Percentiles rank a stretch among this genome's conserved stretches.
These are phyloP conservation scores for Nannizziopsis arthrosporioides DNA, from an alignment of 2,329 filamentous ascomycete genomes.

Conservation along the genomic window DNA sequence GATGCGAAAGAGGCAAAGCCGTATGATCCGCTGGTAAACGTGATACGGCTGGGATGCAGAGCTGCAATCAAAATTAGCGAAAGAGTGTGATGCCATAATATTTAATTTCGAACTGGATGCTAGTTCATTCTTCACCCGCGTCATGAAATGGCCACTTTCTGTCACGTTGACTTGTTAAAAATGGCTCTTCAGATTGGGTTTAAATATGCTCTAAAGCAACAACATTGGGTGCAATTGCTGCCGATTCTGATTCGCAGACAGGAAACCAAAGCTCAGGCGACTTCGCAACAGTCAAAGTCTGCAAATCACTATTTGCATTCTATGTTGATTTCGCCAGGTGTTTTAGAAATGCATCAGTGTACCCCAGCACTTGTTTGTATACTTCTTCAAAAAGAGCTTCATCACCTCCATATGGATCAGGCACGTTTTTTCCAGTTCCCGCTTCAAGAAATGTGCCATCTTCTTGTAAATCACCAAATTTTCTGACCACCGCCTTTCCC, in stretches of 20 bases:
- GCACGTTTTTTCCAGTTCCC: slow-evolving; percentile 54
- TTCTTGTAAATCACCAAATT: slow-evolving; percentile 75
- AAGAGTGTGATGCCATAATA: slow-evolving; percentile 25
- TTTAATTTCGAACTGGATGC: not conserved
- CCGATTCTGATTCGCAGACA: too few species aligned
- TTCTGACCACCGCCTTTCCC: slow-evolving; percentile 47
- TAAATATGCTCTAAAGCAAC: too few species aligned
- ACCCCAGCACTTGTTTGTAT: slow-evolving; percentile 72
- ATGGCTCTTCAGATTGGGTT: too few species aligned
- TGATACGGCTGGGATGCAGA: slow-evolving; percentile 81
- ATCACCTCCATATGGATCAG: slow-evolving; percentile 90
- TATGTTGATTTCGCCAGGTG: slow-evolving; percentile 32
- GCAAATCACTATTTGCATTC: too few species aligned
- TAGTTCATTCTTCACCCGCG: too few species aligned
- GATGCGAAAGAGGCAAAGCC: slow-evolving; percentile 83
- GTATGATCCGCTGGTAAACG: slow-evolving; percentile 75
- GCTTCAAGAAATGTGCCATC: slow-evolving; percentile 33
- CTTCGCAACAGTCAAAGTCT: too few species aligned
- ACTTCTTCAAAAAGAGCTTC: slow-evolving; percentile 67
- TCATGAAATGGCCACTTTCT: too few species aligned
- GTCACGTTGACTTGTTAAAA: too few species aligned
- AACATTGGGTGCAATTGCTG: too few species aligned
- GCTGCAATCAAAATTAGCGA: slow-evolving; percentile 80
- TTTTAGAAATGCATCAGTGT: slow-evolving; percentile 64
- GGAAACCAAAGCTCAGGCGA: too few species aligned